Evolutionary conservation across 768 basidiomycete genomes (phyloP).

Genomic region (Phaeolepiota aurea): DNA sequence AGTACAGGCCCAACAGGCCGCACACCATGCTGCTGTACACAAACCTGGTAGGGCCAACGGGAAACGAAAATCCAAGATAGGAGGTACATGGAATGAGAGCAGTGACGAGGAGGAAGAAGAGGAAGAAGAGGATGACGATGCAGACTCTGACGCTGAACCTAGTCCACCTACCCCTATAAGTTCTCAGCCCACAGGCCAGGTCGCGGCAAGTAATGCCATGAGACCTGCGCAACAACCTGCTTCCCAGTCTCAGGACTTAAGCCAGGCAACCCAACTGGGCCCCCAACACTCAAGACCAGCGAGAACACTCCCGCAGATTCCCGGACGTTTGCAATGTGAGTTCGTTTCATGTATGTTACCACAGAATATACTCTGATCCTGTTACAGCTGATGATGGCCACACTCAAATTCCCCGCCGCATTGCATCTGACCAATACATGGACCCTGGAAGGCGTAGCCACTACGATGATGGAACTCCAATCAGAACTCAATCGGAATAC

Average conservation of each 20-base stretch:
- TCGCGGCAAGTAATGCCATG: not conserved
- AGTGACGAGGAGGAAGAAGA: conserved; percentile 82
- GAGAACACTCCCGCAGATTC: conserved; percentile 60
- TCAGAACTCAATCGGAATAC: conserved; percentile 48
- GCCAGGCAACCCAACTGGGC: not conserved
- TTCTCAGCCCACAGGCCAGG: conserved; percentile 8
- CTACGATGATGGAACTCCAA: conserved; percentile 45
- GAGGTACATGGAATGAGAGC: conserved; percentile 58
- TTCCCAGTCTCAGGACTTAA: not conserved
- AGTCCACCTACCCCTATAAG: too few species aligned
- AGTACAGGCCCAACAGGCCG: conserved; percentile 75
- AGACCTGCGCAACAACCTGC: conserved; percentile 4
- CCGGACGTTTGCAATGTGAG: conserved; percentile 28
- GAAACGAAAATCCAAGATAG: conserved; percentile 55
- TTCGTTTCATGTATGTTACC: not conserved
- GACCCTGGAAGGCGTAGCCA: conserved; percentile 45
- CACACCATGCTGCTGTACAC: conserved; percentile 68
- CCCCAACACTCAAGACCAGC: conserved; percentile 39
- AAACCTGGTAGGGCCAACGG: conserved; percentile 63
- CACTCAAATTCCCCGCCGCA: conserved; percentile 33
- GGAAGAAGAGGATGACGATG: conserved; percentile 63
- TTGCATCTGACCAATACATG: conserved; percentile 44
- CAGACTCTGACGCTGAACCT: conserved; percentile 50
- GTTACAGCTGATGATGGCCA: conserved; percentile 36
- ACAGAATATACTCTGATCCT: not conserved